Conservation (phyloP, 2,329 filamentous ascomycete genomes). For the Blumeriella jaapii region DNA sequence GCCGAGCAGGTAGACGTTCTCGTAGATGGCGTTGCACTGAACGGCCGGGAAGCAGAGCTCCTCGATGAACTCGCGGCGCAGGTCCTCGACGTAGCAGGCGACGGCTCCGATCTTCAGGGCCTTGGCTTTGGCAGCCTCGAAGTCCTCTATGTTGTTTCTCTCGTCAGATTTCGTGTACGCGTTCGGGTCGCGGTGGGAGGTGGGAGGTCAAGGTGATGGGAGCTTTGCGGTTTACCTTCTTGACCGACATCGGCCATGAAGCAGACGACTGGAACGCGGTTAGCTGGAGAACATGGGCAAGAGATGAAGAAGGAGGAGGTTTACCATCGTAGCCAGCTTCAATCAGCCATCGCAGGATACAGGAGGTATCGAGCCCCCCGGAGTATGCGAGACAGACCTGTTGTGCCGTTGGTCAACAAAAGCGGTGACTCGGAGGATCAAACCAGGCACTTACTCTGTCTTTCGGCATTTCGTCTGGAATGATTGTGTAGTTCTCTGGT, state of each 20-base stretch:
- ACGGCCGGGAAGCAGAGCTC: constrained; percentile 65
- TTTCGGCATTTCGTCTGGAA: constrained; percentile 18
- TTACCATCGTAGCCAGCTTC: constrained; percentile 37
- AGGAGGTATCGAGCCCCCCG: constrained; percentile 35
- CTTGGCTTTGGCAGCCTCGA: constrained; percentile 60
- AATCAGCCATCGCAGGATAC: constrained; percentile 33
- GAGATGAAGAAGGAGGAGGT: background rate
- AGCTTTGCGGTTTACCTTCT: constrained; percentile 33
- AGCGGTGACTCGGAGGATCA: constrained; percentile 3
- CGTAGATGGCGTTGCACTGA: constrained; percentile 60
- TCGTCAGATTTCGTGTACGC: background rate
- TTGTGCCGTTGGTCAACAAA: constrained; percentile 11
- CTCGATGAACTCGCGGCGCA: constrained; percentile 66
- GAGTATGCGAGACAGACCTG: constrained; percentile 34
- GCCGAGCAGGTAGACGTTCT: constrained; percentile 52
- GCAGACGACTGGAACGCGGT: constrained; percentile 24
- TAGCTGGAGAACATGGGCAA: background rate
- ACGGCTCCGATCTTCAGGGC: constrained; percentile 36
- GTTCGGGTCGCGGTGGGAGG: background rate
- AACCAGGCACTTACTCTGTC: constrained; percentile 19
- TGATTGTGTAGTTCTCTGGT: background rate
- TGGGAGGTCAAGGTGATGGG: too few relatives aligned
- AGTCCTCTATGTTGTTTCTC: constrained; percentile 45
- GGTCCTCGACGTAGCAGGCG: constrained; percentile 40
- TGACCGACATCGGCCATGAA: constrained; percentile 63